A percentile compares a stretch with the other conserved stretches of the same genome.
phyloP scores from a whole-genome alignment of 2,329 filamentous ascomycete genomes.

The Pseudogymnoascus sp. region DNA sequence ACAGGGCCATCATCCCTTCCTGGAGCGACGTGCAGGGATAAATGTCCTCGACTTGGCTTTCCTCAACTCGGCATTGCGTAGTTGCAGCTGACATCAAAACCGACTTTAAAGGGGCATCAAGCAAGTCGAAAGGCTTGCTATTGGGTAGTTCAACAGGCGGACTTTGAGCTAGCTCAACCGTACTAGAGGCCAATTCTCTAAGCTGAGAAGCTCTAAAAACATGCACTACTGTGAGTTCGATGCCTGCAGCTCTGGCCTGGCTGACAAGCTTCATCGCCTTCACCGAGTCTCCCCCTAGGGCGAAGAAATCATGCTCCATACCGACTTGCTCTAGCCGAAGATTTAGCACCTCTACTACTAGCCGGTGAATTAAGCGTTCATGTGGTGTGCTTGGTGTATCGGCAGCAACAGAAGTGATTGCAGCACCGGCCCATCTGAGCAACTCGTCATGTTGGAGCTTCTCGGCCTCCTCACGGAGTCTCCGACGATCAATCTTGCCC shows the following conservation, averaged over 20 bases:
- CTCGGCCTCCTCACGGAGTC: constrained; percentile 20
- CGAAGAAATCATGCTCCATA: constrained; percentile 22
- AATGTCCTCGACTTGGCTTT: constrained; percentile 26
- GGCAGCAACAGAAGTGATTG: neutral
- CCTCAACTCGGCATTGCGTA: neutral
- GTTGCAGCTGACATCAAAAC: neutral
- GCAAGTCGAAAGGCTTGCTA: neutral
- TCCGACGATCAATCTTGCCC: constrained; percentile 28
- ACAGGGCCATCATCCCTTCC: constrained; percentile 30
- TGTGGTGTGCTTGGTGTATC: neutral
- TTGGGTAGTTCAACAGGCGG: neutral
- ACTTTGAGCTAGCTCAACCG: neutral
- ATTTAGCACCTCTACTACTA: constrained; percentile 13
- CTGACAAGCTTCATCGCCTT: constrained; percentile 39
- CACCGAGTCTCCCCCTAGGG: constrained; percentile 30
- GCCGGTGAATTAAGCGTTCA: neutral
- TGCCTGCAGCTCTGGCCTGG: constrained; percentile 17
- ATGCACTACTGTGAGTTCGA: neutral
- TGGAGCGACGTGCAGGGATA: constrained; percentile 33
- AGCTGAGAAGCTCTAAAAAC: neutral
- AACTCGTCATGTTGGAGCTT: neutral
- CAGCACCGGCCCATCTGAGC: neutral
- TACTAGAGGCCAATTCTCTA: neutral
- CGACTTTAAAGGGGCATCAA: neutral
- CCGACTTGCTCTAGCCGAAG: constrained; percentile 13